A percentile compares a stretch with the other conserved stretches of the same genome.
These are phyloP conservation scores for Fraxinus albicans DNA, from an alignment of 305 asterid species.

Conservation along the genomic window DNA sequence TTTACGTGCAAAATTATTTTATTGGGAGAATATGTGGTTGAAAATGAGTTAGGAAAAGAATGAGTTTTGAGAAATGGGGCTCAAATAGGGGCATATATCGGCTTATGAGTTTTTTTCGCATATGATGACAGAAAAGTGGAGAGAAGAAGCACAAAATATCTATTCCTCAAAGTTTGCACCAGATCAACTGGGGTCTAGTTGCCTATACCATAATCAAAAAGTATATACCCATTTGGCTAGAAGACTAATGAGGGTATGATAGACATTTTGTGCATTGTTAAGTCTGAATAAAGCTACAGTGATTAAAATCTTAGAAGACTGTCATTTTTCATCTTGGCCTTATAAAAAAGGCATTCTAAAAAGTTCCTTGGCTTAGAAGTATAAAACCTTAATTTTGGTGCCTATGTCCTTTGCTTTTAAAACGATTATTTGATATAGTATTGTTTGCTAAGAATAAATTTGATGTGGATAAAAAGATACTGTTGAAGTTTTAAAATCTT, in stretches of 20 bases:
- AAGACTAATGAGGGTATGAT: not conserved
- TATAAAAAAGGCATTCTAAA: not conserved
- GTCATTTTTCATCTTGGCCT: not conserved
- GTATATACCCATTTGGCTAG: not conserved
- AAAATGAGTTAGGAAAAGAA: too few species aligned
- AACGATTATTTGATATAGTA: not conserved
- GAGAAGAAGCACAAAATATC: not conserved
- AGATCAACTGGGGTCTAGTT: not conserved
- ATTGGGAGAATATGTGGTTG: not conserved
- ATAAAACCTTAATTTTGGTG: not conserved
- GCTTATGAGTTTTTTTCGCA: not conserved
- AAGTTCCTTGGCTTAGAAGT: not conserved
- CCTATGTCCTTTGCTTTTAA: not conserved
- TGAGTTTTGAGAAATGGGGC: not conserved
- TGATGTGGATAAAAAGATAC: slow-evolving; percentile 4
- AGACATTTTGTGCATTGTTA: not conserved
- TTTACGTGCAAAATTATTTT: not conserved
- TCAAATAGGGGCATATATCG: not conserved
- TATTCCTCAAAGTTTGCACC: not conserved
- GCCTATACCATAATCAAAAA: not conserved
- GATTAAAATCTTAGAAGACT: not conserved
- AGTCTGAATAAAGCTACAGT: not conserved
- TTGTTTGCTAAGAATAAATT: not conserved
- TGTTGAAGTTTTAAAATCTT: not conserved
- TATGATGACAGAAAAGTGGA: not conserved